Evolutionary conservation across 1,284 basidiomycete species (phyloP), one percentile per base, ranked within the genome.

Genomic region (Termitomyces sp.): DNA sequence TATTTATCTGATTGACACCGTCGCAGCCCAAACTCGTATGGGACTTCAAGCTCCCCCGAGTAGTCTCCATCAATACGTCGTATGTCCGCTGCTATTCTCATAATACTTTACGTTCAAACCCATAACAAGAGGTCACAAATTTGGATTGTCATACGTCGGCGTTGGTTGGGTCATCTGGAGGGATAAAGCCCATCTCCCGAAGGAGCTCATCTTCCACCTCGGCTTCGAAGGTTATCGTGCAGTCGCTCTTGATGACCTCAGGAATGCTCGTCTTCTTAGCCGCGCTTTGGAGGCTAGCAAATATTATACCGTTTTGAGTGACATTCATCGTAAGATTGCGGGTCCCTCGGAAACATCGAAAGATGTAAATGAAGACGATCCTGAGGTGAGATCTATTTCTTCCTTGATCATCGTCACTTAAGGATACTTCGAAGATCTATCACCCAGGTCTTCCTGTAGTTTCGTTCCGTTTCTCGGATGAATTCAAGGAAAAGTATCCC

Each of bases 161-260:
- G 86, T 94, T 19, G 93, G 93, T 34, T 93, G 90, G 88, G 80
- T 93, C 41, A 70, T 95, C 58, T 95, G 89, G 89, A 78, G 90
- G 50, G 80, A 85, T 62, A 83, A 86, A 67, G 71, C 79, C 42
- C 79, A 80, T 67, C 79, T 94, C n/a, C 91, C 91, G 1, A 91
- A 93, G 66, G 91, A 93, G 57, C 81, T 95, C 57, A 88, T 97
- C 59, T 97, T 98, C 42, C 88, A 92, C 64, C 81, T 93, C 21
- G 93, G 92, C 19, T 90, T 85, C 58, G 80, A 88, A 62, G 93
- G 93, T 0, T 96, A 90, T 72, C 80, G 84, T 31, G 72, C 76
- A 3, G 78, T 94, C 56, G 89, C 89, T 51, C 62, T 92, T 57
- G 75, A 79, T 64, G 88, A 95, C 64, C 68, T 97, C 59, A 79